Evolutionary conservation across 768 basidiomycete species (phyloP), one percentile per base, ranked within the genome.

Genomic region (Lepiota venenata): DNA sequence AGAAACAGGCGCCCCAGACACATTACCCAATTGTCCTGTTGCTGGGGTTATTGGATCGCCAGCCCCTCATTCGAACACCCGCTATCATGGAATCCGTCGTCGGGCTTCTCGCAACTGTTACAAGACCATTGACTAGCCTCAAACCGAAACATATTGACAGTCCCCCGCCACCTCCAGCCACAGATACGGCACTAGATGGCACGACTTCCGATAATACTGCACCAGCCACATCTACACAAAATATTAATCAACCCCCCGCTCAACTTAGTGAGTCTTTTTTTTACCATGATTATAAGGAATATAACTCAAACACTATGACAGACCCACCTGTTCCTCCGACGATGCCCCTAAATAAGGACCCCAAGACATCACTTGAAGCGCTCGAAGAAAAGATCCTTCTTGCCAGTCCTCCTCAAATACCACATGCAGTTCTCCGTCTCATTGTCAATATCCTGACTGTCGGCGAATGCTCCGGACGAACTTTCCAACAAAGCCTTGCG

Each of bases 391-490:
- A 77, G 47, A 69, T 72, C 5, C 66, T 90, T 12, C 72, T 92
- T 12, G 76, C 85, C 10, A 82, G 79, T 49, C 85, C 91, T 15
- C 97, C 97, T 11, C 85, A 87, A 59, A 87, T 98, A 55, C 93
- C 95, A 6, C 83, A 89, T 48, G 67, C 83, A 3, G 85, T 90
- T n/a, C 78, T 98, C 21, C 86, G 91, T 36, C 81, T 94, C 36
- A 93, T 98, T 56, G 93, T 97, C 66, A 98, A 98, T 69, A 93
- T 98, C 61, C 76, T 99, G 58, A 98, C 97, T n/a, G 80, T 88
- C 16, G 97, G 97, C 41, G 97, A 99, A 74, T 98, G 96, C 65
- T 93, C 94, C 20, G 91, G 88, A 40, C 81, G 89, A 29, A 97
- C 95, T n/a, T 99, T 99, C 81, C 88, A 93, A 61, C 87, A 94